Conservation (phyloP, 495 filamentous ascomycete genomes). For the Peziza echinospora region DNA sequence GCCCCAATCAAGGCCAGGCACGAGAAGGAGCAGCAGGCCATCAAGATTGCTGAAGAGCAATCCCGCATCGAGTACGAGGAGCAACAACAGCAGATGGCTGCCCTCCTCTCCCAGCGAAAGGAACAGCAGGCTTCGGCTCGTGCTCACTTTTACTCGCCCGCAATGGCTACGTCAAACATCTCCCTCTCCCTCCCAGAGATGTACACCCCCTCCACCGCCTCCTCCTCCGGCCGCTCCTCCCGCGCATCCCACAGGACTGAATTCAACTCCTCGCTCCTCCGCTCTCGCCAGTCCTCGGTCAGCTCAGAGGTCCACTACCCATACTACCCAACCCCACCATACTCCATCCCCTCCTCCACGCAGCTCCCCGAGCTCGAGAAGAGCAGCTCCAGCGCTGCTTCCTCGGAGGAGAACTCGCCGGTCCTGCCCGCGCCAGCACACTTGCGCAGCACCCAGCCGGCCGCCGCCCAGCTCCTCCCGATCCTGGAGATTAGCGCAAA, state of each 20-base stretch:
- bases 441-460: not conserved
- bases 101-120: not conserved
- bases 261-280: slow-evolving; percentile 7
- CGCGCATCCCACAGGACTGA: slow-evolving; percentile 15
- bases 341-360: slow-evolving; percentile 12
- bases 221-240: slow-evolving; percentile 12
- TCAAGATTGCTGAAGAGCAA: slow-evolving; percentile 21
- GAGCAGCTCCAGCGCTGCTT: slow-evolving; percentile 13
- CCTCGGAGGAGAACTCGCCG: slow-evolving; percentile 15
- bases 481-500: too few species aligned
- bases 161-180: not conserved
- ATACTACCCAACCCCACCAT: slow-evolving; percentile 13
- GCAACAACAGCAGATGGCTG: slow-evolving; percentile 9
- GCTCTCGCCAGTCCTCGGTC: not conserved
- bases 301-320: slow-evolving; percentile 5
- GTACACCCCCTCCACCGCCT: not conserved
- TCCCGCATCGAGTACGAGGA: slow-evolving; percentile 5
- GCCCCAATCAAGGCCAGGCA: slow-evolving; percentile 42
- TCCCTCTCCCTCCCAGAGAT: not conserved
- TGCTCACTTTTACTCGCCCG: not conserved
- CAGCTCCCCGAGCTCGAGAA: slow-evolving; percentile 12
- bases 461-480: too few species aligned
- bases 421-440: slow-evolving; percentile 5
- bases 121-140: too few species aligned
- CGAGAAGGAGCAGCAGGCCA: slow-evolving; percentile 22